These are phyloP conservation scores for Phytophthora ohioensis DNA, from an alignment of 352 stramenopile species.

Conservation along the genomic window DNA sequence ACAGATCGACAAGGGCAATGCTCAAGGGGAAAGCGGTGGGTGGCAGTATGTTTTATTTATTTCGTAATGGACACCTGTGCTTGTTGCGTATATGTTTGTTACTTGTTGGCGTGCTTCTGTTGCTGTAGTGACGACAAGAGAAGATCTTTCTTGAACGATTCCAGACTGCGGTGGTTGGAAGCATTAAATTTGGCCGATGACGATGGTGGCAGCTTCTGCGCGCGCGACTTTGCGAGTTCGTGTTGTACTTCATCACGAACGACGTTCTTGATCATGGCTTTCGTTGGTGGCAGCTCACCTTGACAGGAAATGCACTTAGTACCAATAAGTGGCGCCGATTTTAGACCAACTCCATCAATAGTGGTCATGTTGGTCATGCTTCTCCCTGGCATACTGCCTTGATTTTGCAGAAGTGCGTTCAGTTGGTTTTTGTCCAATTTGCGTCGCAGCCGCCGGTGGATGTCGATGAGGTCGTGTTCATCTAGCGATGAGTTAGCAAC, in stretches of 20 bases:
- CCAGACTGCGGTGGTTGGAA: slow-evolving; percentile 70
- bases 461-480: slow-evolving; percentile 68
- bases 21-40: slow-evolving; percentile 31
- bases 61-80: slow-evolving; percentile 36
- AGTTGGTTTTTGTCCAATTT: slow-evolving; percentile 77
- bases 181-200: slow-evolving; percentile 49
- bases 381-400: slow-evolving; percentile 36
- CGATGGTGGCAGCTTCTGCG: slow-evolving; percentile 35
- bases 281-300: slow-evolving; percentile 63
- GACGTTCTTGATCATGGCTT: slow-evolving; percentile 64
- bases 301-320: slow-evolving; percentile 82
- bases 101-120: slow-evolving; percentile 38
- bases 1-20: slow-evolving; percentile 17
- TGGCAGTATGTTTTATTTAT: slow-evolving; percentile 49
- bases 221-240: slow-evolving; percentile 63
- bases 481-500: slow-evolving; percentile 72
- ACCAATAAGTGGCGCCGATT: slow-evolving; percentile 46
- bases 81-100: slow-evolving; percentile 23
- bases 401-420: slow-evolving; percentile 57
- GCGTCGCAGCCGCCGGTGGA: slow-evolving; percentile 58
- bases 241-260: slow-evolving; percentile 72
- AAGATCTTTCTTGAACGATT: slow-evolving; percentile 77
- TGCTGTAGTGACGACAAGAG: slow-evolving; percentile 58
- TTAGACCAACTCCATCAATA: slow-evolving; percentile 17
- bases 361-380: slow-evolving; percentile 26